Evolutionary conservation across 1,284 basidiomycete species (phyloP).

Genomic region (Sparassis latifolia): DNA sequence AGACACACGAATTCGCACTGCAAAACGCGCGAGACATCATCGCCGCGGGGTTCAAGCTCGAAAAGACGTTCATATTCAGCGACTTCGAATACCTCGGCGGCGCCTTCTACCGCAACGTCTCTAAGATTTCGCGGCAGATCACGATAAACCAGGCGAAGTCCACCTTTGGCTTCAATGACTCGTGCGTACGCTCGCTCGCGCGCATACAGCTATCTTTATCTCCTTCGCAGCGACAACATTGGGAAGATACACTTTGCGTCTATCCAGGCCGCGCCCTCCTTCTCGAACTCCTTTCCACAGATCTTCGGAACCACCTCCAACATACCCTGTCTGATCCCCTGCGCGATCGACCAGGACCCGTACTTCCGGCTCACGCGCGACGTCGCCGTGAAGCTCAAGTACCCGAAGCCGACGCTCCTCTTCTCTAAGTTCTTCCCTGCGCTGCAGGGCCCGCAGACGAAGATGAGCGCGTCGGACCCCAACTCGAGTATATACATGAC

Average conservation of each 20-base stretch:
- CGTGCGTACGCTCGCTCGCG: conserved; percentile 42
- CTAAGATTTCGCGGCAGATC: conserved; percentile 89
- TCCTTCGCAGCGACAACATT: conserved; percentile 78
- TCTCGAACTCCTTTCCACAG: conserved; percentile 98
- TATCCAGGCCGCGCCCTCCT: conserved; percentile 95
- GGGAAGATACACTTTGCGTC: conserved; percentile 97
- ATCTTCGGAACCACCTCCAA: conserved; percentile 87
- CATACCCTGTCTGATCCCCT: conserved; percentile 93
- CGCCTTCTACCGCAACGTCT: conserved; percentile 91
- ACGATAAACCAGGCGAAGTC: conserved; percentile 93
- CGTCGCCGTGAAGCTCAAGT: conserved; percentile 89
- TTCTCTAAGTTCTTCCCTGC: conserved; percentile 99
- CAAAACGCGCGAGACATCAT: conserved; percentile 95
- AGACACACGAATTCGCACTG: conserved; percentile 80
- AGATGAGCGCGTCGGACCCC: conserved; percentile 95
- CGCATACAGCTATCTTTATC: not conserved
- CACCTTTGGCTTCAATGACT: conserved; percentile 94
- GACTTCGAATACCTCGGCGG: conserved; percentile 88
- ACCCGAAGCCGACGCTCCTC: conserved; percentile 89
- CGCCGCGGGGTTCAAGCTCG: conserved; percentile 87
- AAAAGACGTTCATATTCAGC: conserved; percentile 98
- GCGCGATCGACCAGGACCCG: conserved; percentile 96
- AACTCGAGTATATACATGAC: conserved; percentile 95
- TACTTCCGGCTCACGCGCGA: conserved; percentile 98
- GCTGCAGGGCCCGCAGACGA: conserved; percentile 94